phyloP scores from a whole-genome alignment of 2,329 filamentous ascomycete species.

The Madurella fahalii region DNA sequence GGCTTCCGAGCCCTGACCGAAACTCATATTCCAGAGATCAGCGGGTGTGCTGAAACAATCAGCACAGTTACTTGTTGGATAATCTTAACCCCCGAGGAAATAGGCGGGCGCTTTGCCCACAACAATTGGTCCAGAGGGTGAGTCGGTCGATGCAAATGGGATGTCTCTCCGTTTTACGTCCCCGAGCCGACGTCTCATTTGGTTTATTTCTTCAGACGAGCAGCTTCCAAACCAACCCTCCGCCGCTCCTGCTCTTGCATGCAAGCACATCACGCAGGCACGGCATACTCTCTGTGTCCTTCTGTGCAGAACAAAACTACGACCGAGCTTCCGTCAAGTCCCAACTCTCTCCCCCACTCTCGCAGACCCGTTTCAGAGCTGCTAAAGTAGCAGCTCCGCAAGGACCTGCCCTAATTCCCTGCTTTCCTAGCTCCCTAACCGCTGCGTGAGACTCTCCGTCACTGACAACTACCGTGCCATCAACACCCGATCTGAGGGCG shows the following conservation, averaged over 20 bases:
- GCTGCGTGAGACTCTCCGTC: slow-evolving; percentile 61
- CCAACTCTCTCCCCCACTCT: slow-evolving; percentile 3
- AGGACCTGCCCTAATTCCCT: slow-evolving; percentile 22
- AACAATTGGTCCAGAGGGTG: too few species aligned
- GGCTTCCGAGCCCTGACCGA: too few species aligned
- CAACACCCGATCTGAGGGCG: slow-evolving; percentile 52
- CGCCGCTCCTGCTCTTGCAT: neutral
- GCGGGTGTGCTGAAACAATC: too few species aligned
- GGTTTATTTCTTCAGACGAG: too few species aligned
- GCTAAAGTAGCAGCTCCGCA: slow-evolving; percentile 23
- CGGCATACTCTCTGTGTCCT: slow-evolving; percentile 16
- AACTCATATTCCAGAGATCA: too few species aligned
- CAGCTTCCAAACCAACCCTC: too few species aligned
- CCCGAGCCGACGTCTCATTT: too few species aligned
- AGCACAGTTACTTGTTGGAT: too few species aligned
- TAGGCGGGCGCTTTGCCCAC: too few species aligned
- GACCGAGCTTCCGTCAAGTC: slow-evolving; percentile 14
- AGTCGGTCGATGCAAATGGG: too few species aligned
- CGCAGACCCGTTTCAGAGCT: slow-evolving; percentile 11
- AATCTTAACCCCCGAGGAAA: too few species aligned
- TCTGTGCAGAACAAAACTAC: slow-evolving; percentile 23
- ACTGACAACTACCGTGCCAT: slow-evolving; percentile 56
- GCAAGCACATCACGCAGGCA: neutral
- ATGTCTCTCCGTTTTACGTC: too few species aligned
- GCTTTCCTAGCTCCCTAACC: slow-evolving; percentile 46